Evolutionary conservation across 306 rosid genomes (phyloP), one percentile per base, ranked within the genome.

Genomic region (Fagus sylvatica): DNA sequence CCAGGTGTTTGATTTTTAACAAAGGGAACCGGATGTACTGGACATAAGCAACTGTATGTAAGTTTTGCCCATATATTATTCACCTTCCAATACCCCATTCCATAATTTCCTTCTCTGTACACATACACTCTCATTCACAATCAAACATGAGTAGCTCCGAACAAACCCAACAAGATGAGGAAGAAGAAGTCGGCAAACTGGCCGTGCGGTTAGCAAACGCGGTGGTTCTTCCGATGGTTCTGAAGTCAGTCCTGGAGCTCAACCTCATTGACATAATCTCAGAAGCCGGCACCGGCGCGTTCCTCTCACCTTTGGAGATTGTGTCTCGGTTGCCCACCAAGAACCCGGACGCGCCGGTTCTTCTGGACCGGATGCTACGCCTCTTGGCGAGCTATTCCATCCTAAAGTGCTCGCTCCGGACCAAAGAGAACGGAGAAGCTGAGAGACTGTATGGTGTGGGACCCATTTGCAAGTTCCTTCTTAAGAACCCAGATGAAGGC

Each of bases 361-460:
- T 84, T 43, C 75, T 84, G 59, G 88, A 84, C 71, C 66, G 83
- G 12, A 54, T 85, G 69, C 80, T 85, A 5, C 11, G 83, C 13
- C 78, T 85, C n/a, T 62, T 78, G 69, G 77, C 76, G 4, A 80
- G 77, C 77, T 55, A 76, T 34, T 80, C 77, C 36, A 54, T 80
- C 12, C 74, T 80, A n/a, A 56, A 51, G 17, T 78, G 85, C 83
- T 74, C 56, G 4, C 30, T 65, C 34, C 69, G 7, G 28, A 62
- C 46, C 28, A 80, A 49, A 4, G 46, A 40, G 10, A 43, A 66
- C 46, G 62, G 56, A 2, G 16, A 46, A 66, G 53, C 19, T 6
- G 54, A 59, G 80, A 74, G 83, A 65, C 13, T 78, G 11, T 80
- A 84, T 28, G 41, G 85, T 33, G 69, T 75, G 1, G 56, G 5